A percentile compares a stretch with the other conserved stretches of the same genome.
Conservation (phyloP, 2,329 filamentous ascomycete genomes). For the Raffaelea albimanens region DNA sequence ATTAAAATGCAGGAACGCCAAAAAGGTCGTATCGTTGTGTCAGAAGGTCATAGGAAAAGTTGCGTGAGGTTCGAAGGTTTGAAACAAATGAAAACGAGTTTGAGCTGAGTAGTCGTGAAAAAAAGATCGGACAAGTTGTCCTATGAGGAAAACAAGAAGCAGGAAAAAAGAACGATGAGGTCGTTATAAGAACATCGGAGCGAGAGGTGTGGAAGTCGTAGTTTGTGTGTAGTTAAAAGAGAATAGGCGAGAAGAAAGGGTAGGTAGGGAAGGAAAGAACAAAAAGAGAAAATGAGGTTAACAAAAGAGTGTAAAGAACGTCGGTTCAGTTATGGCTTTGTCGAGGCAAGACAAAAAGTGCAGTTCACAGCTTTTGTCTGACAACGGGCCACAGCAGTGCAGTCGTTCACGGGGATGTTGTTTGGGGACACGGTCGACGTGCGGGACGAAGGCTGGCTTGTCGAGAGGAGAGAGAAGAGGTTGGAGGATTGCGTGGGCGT, state of each 20-base stretch:
- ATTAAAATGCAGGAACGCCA: constrained; percentile 11
- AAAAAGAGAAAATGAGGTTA: not conserved
- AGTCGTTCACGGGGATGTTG: too few relatives aligned
- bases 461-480: constrained; percentile 3
- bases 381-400: too few relatives aligned
- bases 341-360: not conserved
- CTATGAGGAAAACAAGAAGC: constrained; percentile 15
- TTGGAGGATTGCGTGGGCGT: not conserved
- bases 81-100: constrained; percentile 18
- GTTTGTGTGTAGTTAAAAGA: not conserved
- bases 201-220: constrained; percentile 9
- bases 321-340: not conserved
- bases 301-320: not conserved
- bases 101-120: constrained; percentile 9
- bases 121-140: constrained; percentile 15
- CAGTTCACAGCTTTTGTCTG: not conserved
- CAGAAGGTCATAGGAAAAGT: constrained; percentile 5
- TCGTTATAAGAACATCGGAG: constrained; percentile 36
- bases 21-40: constrained; percentile 6
- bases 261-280: not conserved
- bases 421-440: constrained; percentile 9
- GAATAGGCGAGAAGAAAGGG: not conserved
- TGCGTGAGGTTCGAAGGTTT: not conserved
- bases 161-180: constrained; percentile 16
- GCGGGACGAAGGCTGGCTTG: constrained; percentile 1